phyloP scores from a whole-genome alignment of 108 stramenopile species.

The Ochromonas danica region DNA sequence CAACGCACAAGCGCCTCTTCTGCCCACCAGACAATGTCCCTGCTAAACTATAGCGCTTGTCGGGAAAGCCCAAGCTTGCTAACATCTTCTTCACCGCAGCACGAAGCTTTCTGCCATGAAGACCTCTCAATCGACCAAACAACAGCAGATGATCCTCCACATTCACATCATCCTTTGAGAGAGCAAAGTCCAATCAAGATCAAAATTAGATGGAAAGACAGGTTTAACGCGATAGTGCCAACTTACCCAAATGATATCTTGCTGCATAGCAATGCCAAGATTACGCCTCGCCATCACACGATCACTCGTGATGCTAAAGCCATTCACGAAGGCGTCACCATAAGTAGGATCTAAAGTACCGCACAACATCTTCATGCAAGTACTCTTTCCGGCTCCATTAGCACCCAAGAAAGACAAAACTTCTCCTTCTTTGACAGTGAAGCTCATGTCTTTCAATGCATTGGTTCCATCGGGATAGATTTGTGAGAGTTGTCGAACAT shows the following conservation, averaged over 20 bases:
- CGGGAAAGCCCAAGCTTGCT: constrained; percentile 24
- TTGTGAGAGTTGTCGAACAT: constrained; percentile 27
- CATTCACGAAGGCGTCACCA: constrained; percentile 35
- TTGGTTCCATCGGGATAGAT: constrained; percentile 41
- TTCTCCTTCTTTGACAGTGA: constrained; percentile 32
- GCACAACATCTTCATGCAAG: constrained; percentile 29
- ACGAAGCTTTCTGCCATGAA: constrained; percentile 22
- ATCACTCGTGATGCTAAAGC: constrained; percentile 24
- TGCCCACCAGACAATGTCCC: constrained; percentile 33
- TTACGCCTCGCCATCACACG: constrained; percentile 6
- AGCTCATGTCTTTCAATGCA: constrained; percentile 29
- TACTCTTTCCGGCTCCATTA: constrained; percentile 35
- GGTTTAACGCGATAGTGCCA: too few relatives aligned
- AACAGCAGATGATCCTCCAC: constrained; percentile 28
- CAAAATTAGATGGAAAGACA: too few relatives aligned
- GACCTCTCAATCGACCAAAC: constrained; percentile 19
- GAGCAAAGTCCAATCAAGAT: too few relatives aligned
- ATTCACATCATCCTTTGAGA: constrained; percentile 31
- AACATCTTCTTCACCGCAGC: constrained; percentile 2
- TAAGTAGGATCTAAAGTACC: constrained; percentile 19
- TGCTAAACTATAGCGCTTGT: constrained; percentile 4
- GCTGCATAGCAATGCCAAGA: constrained; percentile 30
- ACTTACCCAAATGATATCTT: constrained; percentile 34
- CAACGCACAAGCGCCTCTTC: constrained; percentile 30
- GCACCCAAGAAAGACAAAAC: constrained; percentile 33